These are phyloP conservation scores for Mollisiaceae sp. DNA, from an alignment of 2,329 filamentous ascomycete species.

Conservation along the genomic window DNA sequence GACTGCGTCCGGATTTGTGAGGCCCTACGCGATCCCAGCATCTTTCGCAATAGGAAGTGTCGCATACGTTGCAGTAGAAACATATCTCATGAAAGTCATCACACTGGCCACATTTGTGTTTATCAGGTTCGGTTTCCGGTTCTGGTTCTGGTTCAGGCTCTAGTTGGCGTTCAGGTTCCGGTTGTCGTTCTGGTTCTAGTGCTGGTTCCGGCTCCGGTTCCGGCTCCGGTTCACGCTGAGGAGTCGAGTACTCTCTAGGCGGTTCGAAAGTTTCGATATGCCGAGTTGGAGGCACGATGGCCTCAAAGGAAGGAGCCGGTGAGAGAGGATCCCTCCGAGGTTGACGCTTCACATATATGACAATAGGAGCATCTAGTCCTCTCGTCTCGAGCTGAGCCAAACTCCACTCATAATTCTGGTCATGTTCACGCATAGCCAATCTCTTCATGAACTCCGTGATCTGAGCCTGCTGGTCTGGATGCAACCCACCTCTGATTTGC, in stretches of 20 bases:
- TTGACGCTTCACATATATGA: neutral
- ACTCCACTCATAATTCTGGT: conserved; percentile 5
- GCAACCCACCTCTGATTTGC: neutral
- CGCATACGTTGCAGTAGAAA: conserved; percentile 4
- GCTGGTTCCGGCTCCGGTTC: neutral
- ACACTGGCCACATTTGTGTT: neutral
- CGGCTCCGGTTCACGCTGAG: neutral
- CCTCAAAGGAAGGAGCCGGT: neutral
- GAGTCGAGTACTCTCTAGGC: neutral
- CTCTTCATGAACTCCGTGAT: neutral
- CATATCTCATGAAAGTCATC: neutral
- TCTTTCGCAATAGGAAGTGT: neutral
- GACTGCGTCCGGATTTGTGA: neutral
- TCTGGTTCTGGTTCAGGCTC: neutral
- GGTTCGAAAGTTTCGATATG: neutral
- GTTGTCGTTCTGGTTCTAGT: neutral
- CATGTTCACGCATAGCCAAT: neutral
- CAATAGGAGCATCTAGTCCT: neutral
- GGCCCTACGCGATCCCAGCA: conserved; percentile 8
- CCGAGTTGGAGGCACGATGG: neutral
- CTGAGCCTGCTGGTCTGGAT: neutral
- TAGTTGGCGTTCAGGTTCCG: neutral
- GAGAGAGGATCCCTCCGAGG: neutral
- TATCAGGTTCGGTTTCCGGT: neutral
- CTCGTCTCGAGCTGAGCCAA: conserved; percentile 1